Base-by-base conservation (phyloP, 2,329 filamentous ascomycete species). In the Exserohilum turcica region DNA sequence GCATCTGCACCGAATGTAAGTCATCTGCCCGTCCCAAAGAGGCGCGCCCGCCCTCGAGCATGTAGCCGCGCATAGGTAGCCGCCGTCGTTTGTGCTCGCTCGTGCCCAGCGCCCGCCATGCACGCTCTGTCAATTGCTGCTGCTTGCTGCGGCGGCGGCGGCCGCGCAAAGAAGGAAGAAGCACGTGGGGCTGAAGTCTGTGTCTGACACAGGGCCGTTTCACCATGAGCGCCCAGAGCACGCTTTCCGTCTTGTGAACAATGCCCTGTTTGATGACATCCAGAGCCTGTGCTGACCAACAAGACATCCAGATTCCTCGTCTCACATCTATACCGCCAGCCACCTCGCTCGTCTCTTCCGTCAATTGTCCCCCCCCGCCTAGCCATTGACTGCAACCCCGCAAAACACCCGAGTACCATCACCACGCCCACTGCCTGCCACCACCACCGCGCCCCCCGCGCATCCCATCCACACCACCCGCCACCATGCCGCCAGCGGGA, bases 401-500 rank as follows among this genome's bases (percentile, higher is more conserved):
- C 45, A 54, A 18, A 16, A 24, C 32, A 42, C 56, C 31, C 47
- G 56, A 59, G 46, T 44, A 56, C 28, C 60, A 59, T 40, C 46
- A 55, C 28, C 60, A 59, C 51, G 53, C 59, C 64, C 50, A 32
- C 48, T 48, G 36, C 56, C 39, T 46, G n/a, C 39, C 43, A 29
- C 43, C 27, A n/a, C n/a, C 58, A 36, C 45, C 43, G 60, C 65
- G 61, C 61, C 61, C 13, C 13, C 40, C 49, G 63, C 66, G 64
- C 61, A 65, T 44, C 13, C 24, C 44, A 56, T 21, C 36, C 28
- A 48, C 43, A 44, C 56, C 52, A 46, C 48, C 59, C 63, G 59
- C 58, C 66, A 68, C 40, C 54, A 76, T 75, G 72, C 70, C 71
- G 59, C 66, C 70, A 35, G 64, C 74, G 60, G 67, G 70, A 57